Evolutionary conservation across 257 asterid species (phyloP).

Genomic region (Nicotiana undulata): DNA sequence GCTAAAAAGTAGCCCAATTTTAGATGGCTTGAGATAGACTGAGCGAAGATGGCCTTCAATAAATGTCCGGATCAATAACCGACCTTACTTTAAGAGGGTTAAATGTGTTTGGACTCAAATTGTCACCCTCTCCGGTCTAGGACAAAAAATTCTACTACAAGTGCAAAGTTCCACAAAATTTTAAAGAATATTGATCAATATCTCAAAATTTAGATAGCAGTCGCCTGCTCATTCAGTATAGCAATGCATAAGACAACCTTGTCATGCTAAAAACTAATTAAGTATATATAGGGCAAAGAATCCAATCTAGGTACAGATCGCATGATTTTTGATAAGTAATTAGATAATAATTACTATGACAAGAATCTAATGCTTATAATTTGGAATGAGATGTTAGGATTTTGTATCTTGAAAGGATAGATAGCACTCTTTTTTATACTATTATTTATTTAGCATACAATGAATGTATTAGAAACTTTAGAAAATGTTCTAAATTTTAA

Average conservation of each 20-base stretch:
- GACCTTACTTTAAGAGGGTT: too few relatives aligned
- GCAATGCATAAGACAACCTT: not conserved
- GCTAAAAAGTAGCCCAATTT: too few relatives aligned
- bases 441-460: too few relatives aligned
- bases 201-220: not conserved
- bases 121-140: not conserved
- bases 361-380: not conserved
- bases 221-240: not conserved
- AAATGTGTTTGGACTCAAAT: too few relatives aligned
- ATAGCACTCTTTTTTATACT: not conserved
- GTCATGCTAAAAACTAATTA: not conserved
- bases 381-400: not conserved
- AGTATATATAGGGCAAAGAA: not conserved
- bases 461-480: too few relatives aligned
- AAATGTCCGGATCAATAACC: too few relatives aligned
- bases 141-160: not conserved
- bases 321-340: not conserved
- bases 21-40: too few relatives aligned
- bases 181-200: not conserved
- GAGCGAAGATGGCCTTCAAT: too few relatives aligned
- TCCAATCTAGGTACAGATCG: not conserved
- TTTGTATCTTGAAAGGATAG: not conserved
- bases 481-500: too few relatives aligned
- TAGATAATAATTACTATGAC: not conserved
- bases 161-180: not conserved